Percentiles rank a stretch among this genome's conserved stretches.
These are phyloP conservation scores for Actinomortierella wolfii DNA, from an alignment of 371 early-diverging fungal species.

Conservation along the genomic window DNA sequence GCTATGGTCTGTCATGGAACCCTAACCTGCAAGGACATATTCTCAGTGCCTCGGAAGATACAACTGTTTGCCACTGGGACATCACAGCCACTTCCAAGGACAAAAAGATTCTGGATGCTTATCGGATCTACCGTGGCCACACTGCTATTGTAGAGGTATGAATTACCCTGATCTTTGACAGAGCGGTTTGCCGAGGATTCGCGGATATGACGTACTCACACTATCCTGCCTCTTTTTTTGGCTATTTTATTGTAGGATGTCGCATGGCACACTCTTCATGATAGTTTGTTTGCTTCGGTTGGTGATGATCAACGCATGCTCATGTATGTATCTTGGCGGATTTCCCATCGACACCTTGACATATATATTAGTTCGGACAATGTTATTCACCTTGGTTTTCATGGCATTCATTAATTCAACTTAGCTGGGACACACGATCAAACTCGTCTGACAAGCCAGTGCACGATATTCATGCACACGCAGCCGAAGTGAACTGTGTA, in stretches of 20 bases:
- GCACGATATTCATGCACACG: slow-evolving; percentile 84
- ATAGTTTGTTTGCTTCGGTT: slow-evolving; percentile 91
- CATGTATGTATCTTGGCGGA: slow-evolving; percentile 62
- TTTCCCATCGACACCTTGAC: too few relatives aligned
- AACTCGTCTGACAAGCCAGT: slow-evolving; percentile 60
- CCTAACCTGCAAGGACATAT: slow-evolving; percentile 66
- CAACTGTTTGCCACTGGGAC: slow-evolving; percentile 88
- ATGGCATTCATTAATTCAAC: slow-evolving; percentile 3
- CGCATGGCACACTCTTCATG: slow-evolving; percentile 86
- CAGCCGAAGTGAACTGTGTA: slow-evolving; percentile 91
- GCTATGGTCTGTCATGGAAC: slow-evolving; percentile 86
- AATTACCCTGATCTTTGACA: not conserved
- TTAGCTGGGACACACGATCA: slow-evolving; percentile 75
- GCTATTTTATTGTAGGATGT: slow-evolving; percentile 71
- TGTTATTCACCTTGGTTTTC: slow-evolving; percentile 1
- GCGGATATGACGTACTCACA: slow-evolving; percentile 3
- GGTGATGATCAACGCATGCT: slow-evolving; percentile 93
- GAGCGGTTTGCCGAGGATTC: too few relatives aligned
- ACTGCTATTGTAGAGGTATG: slow-evolving; percentile 87
- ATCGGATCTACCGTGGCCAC: slow-evolving; percentile 80
- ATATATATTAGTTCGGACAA: not conserved
- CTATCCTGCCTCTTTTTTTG: slow-evolving; percentile 5
- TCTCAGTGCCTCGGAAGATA: slow-evolving; percentile 90
- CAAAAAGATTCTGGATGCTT: slow-evolving; percentile 72
- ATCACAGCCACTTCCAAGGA: slow-evolving; percentile 72